Evolutionary conservation across 1,139 yeast genomes (phyloP), one percentile per base, ranked within the genome.

Genomic region (Pichia sp.): DNA sequence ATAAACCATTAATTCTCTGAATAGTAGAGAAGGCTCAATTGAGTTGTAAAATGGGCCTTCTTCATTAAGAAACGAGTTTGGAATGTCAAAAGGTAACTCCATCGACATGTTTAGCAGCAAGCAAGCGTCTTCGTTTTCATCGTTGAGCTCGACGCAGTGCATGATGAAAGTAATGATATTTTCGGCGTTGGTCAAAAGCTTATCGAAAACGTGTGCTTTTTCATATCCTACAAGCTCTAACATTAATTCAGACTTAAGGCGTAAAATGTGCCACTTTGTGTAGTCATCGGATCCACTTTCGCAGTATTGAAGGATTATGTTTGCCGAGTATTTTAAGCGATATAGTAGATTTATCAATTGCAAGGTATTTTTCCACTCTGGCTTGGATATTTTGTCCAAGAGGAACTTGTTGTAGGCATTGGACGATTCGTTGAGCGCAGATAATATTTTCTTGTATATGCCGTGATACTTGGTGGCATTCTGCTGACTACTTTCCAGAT

Each of bases 1-100:
- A 45, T 41, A 51, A 32, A 54, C 52, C 15, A 44, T n/a, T 5
- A 49, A 8, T 50, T 54, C 57, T 46, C 54, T 49, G 5, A 41
- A 38, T 8, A 52, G 11, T 10, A 54, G 44, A 32, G 41, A 2
- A 15, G 4, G 10, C 19, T 54, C 57, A 46, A 52, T 48, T 23
- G n/a, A 43, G 32, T 16, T 23, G 43, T 30, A 13, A 10, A 13
- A 10, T 32, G 13, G 10, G 13, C 36, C 36, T 32, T 32, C 19
- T 30, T 45, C 48, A 46, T 8, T 26, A 10, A 29, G 10, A 19
- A 5, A 2, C 8, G 31, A 30, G 29, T 34, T 38, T 8, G n/a
- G 34, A 5, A 47, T 29, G 13, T 51, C 51, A 4, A 52, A 26
- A 7, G 50, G 31, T 40, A 50, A 13, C 2, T 50, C 36, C 1